These are phyloP conservation scores for Hygrophila difformis DNA, from an alignment of 257 asterid species.

Conservation along the genomic window DNA sequence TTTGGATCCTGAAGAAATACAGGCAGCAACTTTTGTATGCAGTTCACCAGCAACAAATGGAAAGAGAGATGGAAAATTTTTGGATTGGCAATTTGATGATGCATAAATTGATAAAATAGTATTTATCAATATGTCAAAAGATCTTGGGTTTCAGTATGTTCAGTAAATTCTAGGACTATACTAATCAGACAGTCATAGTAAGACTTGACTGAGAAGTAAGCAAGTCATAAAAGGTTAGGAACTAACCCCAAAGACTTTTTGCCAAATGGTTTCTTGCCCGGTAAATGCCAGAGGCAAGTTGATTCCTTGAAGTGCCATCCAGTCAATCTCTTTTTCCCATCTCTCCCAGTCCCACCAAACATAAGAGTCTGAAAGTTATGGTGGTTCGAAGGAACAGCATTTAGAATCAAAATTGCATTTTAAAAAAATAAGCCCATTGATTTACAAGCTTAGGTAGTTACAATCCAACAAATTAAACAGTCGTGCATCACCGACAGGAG, in stretches of 20 bases:
- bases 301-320: conserved; percentile 98
- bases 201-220: conserved; percentile 7
- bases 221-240: conserved; percentile 9
- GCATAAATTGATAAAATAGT: background rate
- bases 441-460: too few relatives aligned
- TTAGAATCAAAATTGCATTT: too few relatives aligned
- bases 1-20: background rate
- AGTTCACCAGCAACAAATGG: background rate
- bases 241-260: conserved; percentile 82
- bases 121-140: conserved; percentile 11
- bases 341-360: conserved; percentile 99
- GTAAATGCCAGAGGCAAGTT: conserved; percentile 91
- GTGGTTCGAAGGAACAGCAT: too few relatives aligned
- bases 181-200: background rate
- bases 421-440: too few relatives aligned
- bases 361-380: conserved; percentile 85
- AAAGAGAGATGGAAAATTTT: too few relatives aligned
- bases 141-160: conserved; percentile 2
- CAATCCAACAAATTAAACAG: conserved; percentile 1
- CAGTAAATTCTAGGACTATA: conserved; percentile 10
- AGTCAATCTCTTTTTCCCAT: conserved; percentile 98
- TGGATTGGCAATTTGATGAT: background rate
- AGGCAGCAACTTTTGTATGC: conserved; percentile 1
- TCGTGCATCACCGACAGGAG: background rate
- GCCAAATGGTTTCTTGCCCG: conserved; percentile 95